phyloP scores from a whole-genome alignment of 208 protist species.

The Jaenimonas drosophilae region DNA sequence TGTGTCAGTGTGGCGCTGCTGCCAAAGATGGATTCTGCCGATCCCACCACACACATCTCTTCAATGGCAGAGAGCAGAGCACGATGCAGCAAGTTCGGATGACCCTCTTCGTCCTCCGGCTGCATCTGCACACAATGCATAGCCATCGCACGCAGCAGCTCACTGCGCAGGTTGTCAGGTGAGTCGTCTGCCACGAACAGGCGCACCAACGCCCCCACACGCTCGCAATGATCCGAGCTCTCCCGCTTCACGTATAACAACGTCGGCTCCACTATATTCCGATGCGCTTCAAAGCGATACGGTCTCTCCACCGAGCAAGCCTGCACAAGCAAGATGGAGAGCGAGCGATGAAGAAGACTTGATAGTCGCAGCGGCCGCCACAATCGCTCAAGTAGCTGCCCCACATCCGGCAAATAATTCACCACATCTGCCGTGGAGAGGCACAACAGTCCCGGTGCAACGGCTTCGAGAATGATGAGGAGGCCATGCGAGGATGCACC shows the following conservation, averaged over 20 bases:
- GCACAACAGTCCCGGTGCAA: constrained; percentile 33
- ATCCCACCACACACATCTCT: constrained; percentile 19
- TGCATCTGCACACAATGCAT: neutral
- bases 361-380: neutral
- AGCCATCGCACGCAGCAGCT: neutral
- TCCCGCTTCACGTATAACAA: neutral
- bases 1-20: constrained; percentile 12
- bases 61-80: constrained; percentile 22
- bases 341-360: neutral
- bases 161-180: neutral
- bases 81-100: neutral
- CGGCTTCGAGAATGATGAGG: constrained; percentile 26
- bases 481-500: constrained; percentile 25
- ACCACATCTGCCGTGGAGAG: constrained; percentile 5
- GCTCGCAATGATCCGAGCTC: neutral
- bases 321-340: neutral
- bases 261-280: neutral
- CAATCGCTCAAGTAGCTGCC: neutral
- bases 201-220: neutral
- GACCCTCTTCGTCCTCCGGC: neutral
- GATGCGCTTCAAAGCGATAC: neutral
- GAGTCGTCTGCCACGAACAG: neutral
- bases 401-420: neutral
- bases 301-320: neutral
- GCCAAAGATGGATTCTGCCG: constrained; percentile 46